Evolutionary conservation across 2,329 filamentous ascomycete genomes (phyloP).

Genomic region (Domatiomyces catenatus): DNA sequence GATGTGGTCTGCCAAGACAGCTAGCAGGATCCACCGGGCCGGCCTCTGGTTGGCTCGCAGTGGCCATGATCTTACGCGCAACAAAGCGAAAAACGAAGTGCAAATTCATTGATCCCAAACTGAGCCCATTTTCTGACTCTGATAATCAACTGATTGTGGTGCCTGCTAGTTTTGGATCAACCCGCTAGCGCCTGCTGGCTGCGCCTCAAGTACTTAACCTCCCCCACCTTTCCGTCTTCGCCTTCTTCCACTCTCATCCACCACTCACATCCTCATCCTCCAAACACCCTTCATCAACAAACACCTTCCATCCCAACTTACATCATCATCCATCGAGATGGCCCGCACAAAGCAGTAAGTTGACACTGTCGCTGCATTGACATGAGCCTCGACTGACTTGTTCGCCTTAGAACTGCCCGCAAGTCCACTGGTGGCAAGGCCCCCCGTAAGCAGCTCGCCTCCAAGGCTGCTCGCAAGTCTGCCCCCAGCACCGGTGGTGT

Average conservation of each 20-base stretch:
- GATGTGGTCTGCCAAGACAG: slow-evolving; percentile 14
- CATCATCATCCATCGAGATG: slow-evolving; percentile 23
- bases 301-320: slow-evolving; percentile 11
- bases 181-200: neutral
- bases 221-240: slow-evolving; percentile 12
- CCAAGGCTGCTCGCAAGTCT: slow-evolving; percentile 97
- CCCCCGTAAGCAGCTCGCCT: slow-evolving; percentile 89
- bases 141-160: neutral
- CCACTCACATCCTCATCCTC: slow-evolving; percentile 18
- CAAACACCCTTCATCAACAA: slow-evolving; percentile 24
- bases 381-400: neutral
- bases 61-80: neutral
- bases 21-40: neutral
- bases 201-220: slow-evolving; percentile 1
- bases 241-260: slow-evolving; percentile 19
- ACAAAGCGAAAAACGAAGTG: neutral
- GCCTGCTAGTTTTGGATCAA: neutral
- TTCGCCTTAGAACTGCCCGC: slow-evolving; percentile 29
- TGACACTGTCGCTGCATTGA: neutral
- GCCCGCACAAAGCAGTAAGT: slow-evolving; percentile 34
- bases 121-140: neutral
- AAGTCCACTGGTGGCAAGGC: slow-evolving; percentile 45
- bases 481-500: slow-evolving; percentile 92
- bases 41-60: neutral
- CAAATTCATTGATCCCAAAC: neutral